Percentiles rank a stretch among this genome's conserved stretches.
Evolutionary conservation across 1,139 yeast species (phyloP).

Genomic region (Pichia sp.): DNA sequence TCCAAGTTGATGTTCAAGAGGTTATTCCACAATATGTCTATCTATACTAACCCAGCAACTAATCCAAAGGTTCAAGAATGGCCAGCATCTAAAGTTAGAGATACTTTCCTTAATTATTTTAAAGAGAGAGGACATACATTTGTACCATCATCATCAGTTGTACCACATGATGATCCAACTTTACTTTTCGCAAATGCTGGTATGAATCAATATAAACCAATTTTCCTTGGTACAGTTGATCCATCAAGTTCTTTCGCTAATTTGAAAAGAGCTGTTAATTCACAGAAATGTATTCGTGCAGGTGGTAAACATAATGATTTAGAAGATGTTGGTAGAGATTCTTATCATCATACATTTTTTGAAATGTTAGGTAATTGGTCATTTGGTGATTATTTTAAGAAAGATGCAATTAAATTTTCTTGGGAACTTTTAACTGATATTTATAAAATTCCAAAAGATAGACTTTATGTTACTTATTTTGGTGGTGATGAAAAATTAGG

Average conservation of each 20-base stretch:
- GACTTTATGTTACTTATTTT: constrained; percentile 90
- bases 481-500: constrained; percentile 85
- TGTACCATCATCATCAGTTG: constrained; percentile 89
- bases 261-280: constrained; percentile 84
- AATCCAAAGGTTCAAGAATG: constrained; percentile 30
- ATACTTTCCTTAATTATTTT: constrained; percentile 79
- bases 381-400: constrained; percentile 95
- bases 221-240: constrained; percentile 93
- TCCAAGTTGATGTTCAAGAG: neutral
- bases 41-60: constrained; percentile 14
- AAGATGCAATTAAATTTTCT: constrained; percentile 80
- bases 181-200: constrained; percentile 95
- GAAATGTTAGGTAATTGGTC: constrained; percentile 99
- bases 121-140: constrained; percentile 60
- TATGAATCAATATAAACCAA: constrained; percentile 97
- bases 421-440: constrained; percentile 88
- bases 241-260: constrained; percentile 82
- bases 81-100: constrained; percentile 75
- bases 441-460: constrained; percentile 67
- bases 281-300: constrained; percentile 98
- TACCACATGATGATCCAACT: constrained; percentile 97
- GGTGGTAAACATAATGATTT: constrained; percentile 99
- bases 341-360: constrained; percentile 95
- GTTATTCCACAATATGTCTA: constrained; percentile 7
- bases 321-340: constrained; percentile 96